These are phyloP conservation scores for Ophiognomonia clavigignenti-juglandacearum DNA, from an alignment of 2,329 filamentous ascomycete genomes.

Conservation along the genomic window DNA sequence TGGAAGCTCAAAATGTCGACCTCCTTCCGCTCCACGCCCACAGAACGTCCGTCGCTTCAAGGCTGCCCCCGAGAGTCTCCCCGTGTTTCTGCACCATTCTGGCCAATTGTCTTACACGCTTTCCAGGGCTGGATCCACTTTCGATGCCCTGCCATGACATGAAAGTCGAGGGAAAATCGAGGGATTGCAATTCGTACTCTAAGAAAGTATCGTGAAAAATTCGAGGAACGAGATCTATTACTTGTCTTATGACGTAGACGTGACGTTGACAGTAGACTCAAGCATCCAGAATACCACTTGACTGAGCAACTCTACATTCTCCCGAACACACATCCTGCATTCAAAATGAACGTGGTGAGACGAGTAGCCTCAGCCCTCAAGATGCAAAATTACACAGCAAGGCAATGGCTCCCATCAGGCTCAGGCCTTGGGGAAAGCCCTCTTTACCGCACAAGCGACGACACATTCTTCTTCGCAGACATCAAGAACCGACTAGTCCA, in stretches of 20 bases:
- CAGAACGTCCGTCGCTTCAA: too few relatives aligned
- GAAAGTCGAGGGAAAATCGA: too few relatives aligned
- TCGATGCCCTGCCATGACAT: too few relatives aligned
- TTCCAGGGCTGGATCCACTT: too few relatives aligned
- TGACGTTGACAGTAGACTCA: neutral
- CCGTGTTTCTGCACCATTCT: too few relatives aligned
- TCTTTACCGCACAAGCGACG: conserved; percentile 20
- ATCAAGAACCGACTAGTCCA: conserved; percentile 22
- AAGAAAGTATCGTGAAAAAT: too few relatives aligned
- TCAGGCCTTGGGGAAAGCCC: conserved; percentile 22
- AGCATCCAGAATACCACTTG: neutral
- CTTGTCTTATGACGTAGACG: neutral
- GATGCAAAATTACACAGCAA: conserved; percentile 21
- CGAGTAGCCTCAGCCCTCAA: neutral
- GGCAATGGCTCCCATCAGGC: conserved; percentile 21
- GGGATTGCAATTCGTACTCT: too few relatives aligned
- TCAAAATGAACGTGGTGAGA: neutral
- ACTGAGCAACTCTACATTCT: neutral
- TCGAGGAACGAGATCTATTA: too few relatives aligned
- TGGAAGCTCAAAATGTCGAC: too few relatives aligned
- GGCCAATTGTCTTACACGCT: too few relatives aligned
- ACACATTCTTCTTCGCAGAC: conserved; percentile 23
- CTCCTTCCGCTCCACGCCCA: too few relatives aligned
- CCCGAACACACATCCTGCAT: neutral
- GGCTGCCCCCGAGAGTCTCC: too few relatives aligned